Evolutionary conservation across 2,329 filamentous ascomycete species (phyloP), one percentile per base, ranked within the genome.

Genomic region (Penicillium glabrum): DNA sequence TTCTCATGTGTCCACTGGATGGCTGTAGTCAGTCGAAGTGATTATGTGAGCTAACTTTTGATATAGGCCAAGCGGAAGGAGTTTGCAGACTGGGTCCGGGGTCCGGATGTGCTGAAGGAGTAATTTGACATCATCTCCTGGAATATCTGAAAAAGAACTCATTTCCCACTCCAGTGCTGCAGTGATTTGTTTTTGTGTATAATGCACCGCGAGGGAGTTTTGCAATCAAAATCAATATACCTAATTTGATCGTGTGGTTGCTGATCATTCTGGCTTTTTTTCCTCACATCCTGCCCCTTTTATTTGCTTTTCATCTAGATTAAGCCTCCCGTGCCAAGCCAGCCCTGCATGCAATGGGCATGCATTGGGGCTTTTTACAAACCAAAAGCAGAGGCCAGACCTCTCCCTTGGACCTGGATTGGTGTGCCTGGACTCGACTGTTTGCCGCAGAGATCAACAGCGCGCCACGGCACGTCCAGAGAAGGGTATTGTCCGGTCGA

Each of bases 21-120:
- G 14, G 35, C n/a, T 39, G 35, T 33, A 8, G 26, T 26, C 26
- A 26, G 26, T 26, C 26, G 19, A 26, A 26, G n/a, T 24, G 47
- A 16, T 10, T 31, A n/a, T 44, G 23, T 23, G 35, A 41, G 59
- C 59, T 68, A 56, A 69, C 45, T 31, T 33, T 27, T 41, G 39
- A 23, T 35, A 26, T 21, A 83, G 80, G 77, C 75, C 23, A 82
- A 92, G 77, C 84, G 89, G 69, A 86, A 82, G 70, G 89, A 93
- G 58, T 96, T 96, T 79, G 83, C 85, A 16, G 82, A 87, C 60
- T 96, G 90, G 91, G 83, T 86, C 24, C 76, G 78, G 51, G 73
- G 77, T 10, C 70, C 76, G 48, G 72, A 67, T 53, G 60, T 58
- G 26, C 52, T 61, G 46, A 66, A 66, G 59, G 64, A 72, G 62